Percentiles rank a stretch among this genome's conserved stretches.
Conservation (phyloP, 148 eudicot genomes). For the Pouteria glomerata region DNA sequence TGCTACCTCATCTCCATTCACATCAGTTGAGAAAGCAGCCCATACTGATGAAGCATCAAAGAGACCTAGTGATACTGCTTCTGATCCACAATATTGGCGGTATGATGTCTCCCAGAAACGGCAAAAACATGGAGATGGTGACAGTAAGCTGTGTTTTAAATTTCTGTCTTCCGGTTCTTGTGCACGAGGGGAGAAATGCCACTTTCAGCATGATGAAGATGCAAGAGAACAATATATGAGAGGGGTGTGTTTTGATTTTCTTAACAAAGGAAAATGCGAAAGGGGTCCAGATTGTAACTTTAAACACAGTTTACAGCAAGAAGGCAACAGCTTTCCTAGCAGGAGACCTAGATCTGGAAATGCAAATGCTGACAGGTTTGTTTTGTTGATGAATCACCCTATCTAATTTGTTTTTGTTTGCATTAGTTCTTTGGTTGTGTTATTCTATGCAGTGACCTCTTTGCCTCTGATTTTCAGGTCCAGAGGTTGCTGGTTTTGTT, state of each 20-base stretch:
- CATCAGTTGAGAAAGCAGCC: conserved; percentile 24
- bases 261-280: conserved; percentile 92
- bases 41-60: conserved; percentile 39
- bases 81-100: conserved; percentile 89
- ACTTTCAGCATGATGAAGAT: conserved; percentile 70
- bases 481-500: conserved; percentile 96
- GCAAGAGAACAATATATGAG: conserved; percentile 76
- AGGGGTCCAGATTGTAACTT: conserved; percentile 85
- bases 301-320: conserved; percentile 71
- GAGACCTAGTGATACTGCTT: conserved; percentile 42
- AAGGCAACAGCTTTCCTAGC: conserved; percentile 34
- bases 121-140: conserved; percentile 55
- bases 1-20: conserved; percentile 65
- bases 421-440: not conserved
- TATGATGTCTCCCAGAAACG: conserved; percentile 74
- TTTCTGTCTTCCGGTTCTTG: conserved; percentile 80
- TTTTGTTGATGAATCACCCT: not conserved
- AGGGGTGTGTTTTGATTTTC: conserved; percentile 94
- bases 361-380: conserved; percentile 55
- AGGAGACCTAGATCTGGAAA: conserved; percentile 43
- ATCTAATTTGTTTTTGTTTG: not conserved
- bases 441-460: not conserved
- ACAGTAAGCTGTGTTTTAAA: conserved; percentile 70
- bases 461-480: conserved; percentile 44
- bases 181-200: conserved; percentile 78